These are phyloP conservation scores for Kingdonia uniflora DNA, from an alignment of 164 flowering plant species.

Conservation along the genomic window DNA sequence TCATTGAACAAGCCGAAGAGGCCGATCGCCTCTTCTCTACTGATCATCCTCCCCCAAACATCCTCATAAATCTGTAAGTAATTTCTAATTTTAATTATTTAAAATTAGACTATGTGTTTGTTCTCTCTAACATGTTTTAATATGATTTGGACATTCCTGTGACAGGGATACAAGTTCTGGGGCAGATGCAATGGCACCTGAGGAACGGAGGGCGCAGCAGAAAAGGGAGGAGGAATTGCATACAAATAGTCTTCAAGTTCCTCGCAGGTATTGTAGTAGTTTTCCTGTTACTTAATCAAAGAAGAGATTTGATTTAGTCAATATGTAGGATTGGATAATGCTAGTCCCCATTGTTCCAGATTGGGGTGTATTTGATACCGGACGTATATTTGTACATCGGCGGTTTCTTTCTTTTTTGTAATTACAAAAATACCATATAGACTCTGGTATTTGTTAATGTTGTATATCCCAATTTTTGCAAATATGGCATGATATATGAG, in stretches of 20 bases:
- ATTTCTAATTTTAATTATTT: neutral
- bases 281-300: too few species aligned
- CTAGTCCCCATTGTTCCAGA: too few species aligned
- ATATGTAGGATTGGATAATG: too few species aligned
- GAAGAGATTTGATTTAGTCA: too few species aligned
- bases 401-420: too few species aligned
- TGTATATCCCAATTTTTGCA: too few species aligned
- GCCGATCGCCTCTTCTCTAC: conserved; percentile 35
- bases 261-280: conserved; percentile 51
- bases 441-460: too few species aligned
- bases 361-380: too few species aligned
- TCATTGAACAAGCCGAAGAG: conserved; percentile 72
- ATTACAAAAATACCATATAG: too few species aligned
- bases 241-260: conserved; percentile 73
- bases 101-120: too few species aligned
- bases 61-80: conserved; percentile 47
- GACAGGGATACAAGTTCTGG: conserved; percentile 36
- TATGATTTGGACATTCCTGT: neutral
- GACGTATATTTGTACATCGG: too few species aligned
- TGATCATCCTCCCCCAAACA: conserved; percentile 34
- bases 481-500: too few species aligned
- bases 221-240: conserved; percentile 72
- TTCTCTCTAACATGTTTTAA: neutral
- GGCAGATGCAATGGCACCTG: conserved; percentile 34
- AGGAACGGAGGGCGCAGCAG: conserved; percentile 57